Base-by-base conservation (phyloP, 345 rosid species). In the Abelmoschus esculentus region DNA sequence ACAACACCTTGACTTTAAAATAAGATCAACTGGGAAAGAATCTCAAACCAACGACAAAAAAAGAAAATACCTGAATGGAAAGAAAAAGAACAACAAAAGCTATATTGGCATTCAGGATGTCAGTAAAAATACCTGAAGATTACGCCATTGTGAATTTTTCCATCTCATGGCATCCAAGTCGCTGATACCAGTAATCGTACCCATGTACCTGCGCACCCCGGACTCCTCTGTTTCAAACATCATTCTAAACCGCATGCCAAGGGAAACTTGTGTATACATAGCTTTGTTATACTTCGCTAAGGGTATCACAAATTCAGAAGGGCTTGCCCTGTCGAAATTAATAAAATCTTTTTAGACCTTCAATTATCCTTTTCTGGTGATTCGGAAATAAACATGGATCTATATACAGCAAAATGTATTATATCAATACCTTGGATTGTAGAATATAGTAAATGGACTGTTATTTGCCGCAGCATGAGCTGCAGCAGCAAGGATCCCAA, bases 171-270 rank as follows among this genome's bases (percentile, higher is more conserved):
- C 77, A 78, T 95, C 97, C 74, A 93, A 79, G 75, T 95, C 99
- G 62, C 90, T 88, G 61, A 89, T 82, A 71, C 89, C 95, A 2
- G 96, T 95, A 68, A 95, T 78, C 34, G 99, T 91, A 66, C 99
- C 97, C 97, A 95, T 95, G 75, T 91, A 95, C 71, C 97, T 85
- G 40, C 97, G 95, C 13, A 91, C 88, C 76, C 97, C 96, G 0
- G 96, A 91, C 75, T 95, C 99, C 79, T 95, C 97, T 0, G 96
- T 95, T 82, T 91, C 98, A 55, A 95, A 91, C 97, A 95, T 87
- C 99, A 91, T 95, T 80, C 99, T 82, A 80, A 95, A 89, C 64
- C 99, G 83, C 96, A 95, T 88, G 73, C 96, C 97, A 19, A 87
- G 89, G 42, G 97, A 95, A 55, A 87, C 89, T 81, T 95, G 97